Evolutionary conservation across 1,284 basidiomycete genomes (phyloP).

Genomic region (Pholiota adiposa): DNA sequence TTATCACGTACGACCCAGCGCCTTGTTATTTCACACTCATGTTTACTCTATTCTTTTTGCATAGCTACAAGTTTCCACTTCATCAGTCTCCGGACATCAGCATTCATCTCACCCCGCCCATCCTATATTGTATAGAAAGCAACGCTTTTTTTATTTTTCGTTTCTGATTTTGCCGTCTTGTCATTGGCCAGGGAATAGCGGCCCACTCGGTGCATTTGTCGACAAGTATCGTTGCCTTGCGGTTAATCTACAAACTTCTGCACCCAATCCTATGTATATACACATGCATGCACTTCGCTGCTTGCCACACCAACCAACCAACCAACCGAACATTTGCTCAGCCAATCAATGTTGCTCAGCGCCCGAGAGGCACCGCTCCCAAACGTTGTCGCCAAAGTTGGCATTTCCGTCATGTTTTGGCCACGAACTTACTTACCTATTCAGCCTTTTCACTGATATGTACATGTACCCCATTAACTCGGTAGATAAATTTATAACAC

Average conservation of each 20-base stretch:
- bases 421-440: background rate
- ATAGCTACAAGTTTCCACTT: slow-evolving; percentile 16
- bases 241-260: background rate
- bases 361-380: background rate
- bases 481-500: slow-evolving; percentile 4
- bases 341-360: background rate
- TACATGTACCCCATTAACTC: slow-evolving; percentile 1
- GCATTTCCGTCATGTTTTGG: slow-evolving; percentile 1
- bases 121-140: slow-evolving; percentile 19
- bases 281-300: background rate
- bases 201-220: background rate
- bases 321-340: slow-evolving; percentile 3
- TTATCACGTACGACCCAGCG: slow-evolving; percentile 10
- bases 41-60: slow-evolving; percentile 13
- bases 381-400: slow-evolving; percentile 11
- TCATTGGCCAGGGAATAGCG: background rate
- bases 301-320: background rate
- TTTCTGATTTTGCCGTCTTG: background rate
- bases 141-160: slow-evolving; percentile 7
- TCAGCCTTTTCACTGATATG: background rate
- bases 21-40: slow-evolving; percentile 16
- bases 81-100: slow-evolving; percentile 8
- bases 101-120: slow-evolving; percentile 9
- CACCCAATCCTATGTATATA: background rate
- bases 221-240: background rate